Evolutionary conservation across 1,139 yeast species (phyloP), one percentile per base, ranked within the genome.

Genomic region (Candida tetrigidarum): DNA sequence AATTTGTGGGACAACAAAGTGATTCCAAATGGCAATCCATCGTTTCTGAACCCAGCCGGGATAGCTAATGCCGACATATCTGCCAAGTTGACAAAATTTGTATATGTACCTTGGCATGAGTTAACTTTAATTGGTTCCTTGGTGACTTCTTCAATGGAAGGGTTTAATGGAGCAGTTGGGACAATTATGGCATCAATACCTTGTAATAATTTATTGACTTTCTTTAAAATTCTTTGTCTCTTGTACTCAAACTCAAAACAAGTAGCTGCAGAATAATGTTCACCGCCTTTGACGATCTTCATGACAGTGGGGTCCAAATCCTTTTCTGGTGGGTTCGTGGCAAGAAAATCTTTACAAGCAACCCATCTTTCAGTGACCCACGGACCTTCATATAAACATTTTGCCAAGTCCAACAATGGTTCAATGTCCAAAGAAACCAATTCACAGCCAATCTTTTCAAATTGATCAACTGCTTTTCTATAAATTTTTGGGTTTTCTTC

Each of bases 351-450:
- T 55, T 81, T 80, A 33, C 83, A 80, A 15, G 97, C 97, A 50
- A 90, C 81, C 67, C 83, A 91, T 55, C 99, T 81, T 70, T 93
- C 99, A 22, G 96, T 88, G 9, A 93, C 98, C 99, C 99, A 93
- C n/a, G 98, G 89, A 46, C 99, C 99, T 58, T 92, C 97, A 64
- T 93, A 93, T 37, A 93, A 77, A 60, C 93, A 86, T 54, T 80
- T 80, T n/a, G 98, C 99, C 50, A 93, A 76, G 39, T 86, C 87
- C 50, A 87, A 71, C 41, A 93, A 74, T 9, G 91, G 86, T 10
- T 83, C 68, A 59, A 92, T 90, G 65, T 89, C 91, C 33, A 84
- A 65, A 9, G 83, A 70, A 11, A 78, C 76, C 35, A 87, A 66
- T 32, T 72, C 67, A 43, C 78, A 79, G 30, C 86, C 88, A 32